Base-by-base conservation (phyloP, 2,329 filamentous ascomycete species). In the Fusarium sp. region DNA sequence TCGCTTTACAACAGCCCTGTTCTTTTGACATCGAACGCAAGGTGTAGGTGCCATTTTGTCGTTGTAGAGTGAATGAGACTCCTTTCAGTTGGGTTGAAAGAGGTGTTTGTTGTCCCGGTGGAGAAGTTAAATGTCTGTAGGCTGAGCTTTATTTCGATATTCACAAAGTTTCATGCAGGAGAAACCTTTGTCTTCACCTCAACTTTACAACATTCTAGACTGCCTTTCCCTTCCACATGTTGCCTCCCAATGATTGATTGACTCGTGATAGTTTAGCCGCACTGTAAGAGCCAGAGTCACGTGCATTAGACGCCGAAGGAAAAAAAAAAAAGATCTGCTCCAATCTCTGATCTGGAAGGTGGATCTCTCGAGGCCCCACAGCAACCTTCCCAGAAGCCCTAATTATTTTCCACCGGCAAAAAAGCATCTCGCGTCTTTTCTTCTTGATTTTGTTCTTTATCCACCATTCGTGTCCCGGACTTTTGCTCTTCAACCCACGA, bases 1-100 rank as follows among this genome's bases (percentile, higher is more conserved):
- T 29, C 96, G 89, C 67, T 98, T 93, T 61, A 99, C 96, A 22
- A 97, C 87, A 7, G 96, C 95, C 64, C 94, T 89, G 67, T 91
- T 87, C 24, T 85, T 87, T 69, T 91, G 87, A 83, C 96, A 99
- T 70, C 90, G 84, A 54, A 90, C 89, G 79, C 96, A 99, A 24
- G 87, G 82, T 22, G 88, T 86, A 24, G 94, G 93, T 10, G 94
- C 86, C 95, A 98, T 97, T 27, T 74, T 73, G 57, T 29, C 37
- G 32, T 32, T 47, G 48, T 27, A 44, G 34, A 27, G 27, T 47
- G 57, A 66, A 29, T 47, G 24, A 63, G 46, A 32, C 18, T 56
- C n/a, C 14, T 63, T 14, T 67, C 34, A 46, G 57, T 14, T 54
- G 25, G 32, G 24, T 48, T 29, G 44, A 22, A 32, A 6, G 32